These are phyloP conservation scores for Aspergillus floridensis DNA, from an alignment of 2,329 filamentous ascomycete species.

Conservation along the genomic window DNA sequence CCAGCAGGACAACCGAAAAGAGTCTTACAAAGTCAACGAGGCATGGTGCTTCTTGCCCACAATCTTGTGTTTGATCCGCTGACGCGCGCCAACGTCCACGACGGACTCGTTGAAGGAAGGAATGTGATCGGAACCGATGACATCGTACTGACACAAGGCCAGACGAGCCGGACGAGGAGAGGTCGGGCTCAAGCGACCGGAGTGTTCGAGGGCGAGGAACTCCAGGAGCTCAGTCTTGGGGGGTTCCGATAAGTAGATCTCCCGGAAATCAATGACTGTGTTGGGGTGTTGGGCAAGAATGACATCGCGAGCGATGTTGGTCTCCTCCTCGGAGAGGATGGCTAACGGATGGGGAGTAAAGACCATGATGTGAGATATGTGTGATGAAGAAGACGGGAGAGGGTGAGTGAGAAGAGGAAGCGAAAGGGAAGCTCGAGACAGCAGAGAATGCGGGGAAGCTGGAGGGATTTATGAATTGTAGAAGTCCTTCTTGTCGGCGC, in stretches of 20 bases:
- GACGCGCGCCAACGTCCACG: constrained; percentile 47
- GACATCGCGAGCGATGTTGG: constrained; percentile 35
- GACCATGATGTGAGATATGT: neutral
- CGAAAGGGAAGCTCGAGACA: neutral
- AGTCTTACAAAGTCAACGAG: constrained; percentile 45
- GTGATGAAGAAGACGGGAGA: neutral
- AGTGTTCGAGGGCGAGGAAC: constrained; percentile 51
- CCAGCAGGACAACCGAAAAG: neutral
- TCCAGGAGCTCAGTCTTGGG: constrained; percentile 48
- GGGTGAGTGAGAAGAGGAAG: neutral
- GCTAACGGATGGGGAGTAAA: constrained; percentile 34
- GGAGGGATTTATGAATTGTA: neutral
- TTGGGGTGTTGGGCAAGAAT: constrained; percentile 29
- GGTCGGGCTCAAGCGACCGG: constrained; percentile 37
- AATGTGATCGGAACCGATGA: constrained; percentile 52
- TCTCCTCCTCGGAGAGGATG: constrained; percentile 35
- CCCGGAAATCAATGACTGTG: constrained; percentile 45
- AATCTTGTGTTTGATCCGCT: constrained; percentile 45
- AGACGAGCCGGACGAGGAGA: constrained; percentile 49
- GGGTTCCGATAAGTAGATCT: constrained; percentile 53
- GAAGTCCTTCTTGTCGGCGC: neutral
- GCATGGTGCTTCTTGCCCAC: constrained; percentile 51
- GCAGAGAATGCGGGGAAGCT: constrained; percentile 4
- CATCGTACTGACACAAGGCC: constrained; percentile 56
- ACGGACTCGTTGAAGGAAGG: constrained; percentile 56